Evolutionary conservation across 176 grass and related monocot species (phyloP).

Genomic region (barley (Hordeum vulgare)): DNA sequence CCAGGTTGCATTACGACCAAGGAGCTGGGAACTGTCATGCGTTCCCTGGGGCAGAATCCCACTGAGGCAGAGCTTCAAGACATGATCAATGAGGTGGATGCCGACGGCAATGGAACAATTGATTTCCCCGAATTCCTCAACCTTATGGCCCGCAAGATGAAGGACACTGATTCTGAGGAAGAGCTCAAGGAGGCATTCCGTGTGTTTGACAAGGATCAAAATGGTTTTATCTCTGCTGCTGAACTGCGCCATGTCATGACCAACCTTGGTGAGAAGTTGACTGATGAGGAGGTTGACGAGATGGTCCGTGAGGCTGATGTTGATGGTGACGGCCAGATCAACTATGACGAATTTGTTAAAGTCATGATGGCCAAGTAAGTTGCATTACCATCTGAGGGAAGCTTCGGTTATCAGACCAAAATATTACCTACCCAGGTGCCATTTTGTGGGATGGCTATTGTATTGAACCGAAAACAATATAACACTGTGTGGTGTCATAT

Average conservation of each 20-base stretch:
- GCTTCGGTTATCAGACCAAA: not conserved
- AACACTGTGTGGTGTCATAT: not conserved
- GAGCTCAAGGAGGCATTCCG: slow-evolving; percentile 28
- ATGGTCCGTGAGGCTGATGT: slow-evolving; percentile 52
- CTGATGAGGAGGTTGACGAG: slow-evolving; percentile 42
- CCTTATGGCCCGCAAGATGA: slow-evolving; percentile 37
- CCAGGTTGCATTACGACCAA: slow-evolving; percentile 40
- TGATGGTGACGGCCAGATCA: slow-evolving; percentile 44
- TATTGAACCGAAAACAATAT: not conserved
- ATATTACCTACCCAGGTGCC: not conserved
- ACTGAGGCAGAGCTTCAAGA: slow-evolving; percentile 40
- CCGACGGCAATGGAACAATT: slow-evolving; percentile 40
- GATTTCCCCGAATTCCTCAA: slow-evolving; percentile 40
- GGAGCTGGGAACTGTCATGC: slow-evolving; percentile 45
- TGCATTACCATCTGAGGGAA: not conserved
- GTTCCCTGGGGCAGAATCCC: slow-evolving; percentile 40
- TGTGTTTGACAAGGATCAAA: slow-evolving; percentile 29
- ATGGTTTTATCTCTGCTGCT: slow-evolving; percentile 41
- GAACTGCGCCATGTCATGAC: slow-evolving; percentile 49
- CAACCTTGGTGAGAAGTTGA: slow-evolving; percentile 42
- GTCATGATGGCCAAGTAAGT: slow-evolving; percentile 32
- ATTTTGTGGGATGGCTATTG: not conserved
- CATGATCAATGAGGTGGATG: slow-evolving; percentile 44
- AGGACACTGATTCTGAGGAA: slow-evolving; percentile 30
- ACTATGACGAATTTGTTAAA: slow-evolving; percentile 27